These are phyloP conservation scores for Pseudogymnoascus sp. DNA, from an alignment of 2,329 filamentous ascomycete genomes.

Conservation along the genomic window DNA sequence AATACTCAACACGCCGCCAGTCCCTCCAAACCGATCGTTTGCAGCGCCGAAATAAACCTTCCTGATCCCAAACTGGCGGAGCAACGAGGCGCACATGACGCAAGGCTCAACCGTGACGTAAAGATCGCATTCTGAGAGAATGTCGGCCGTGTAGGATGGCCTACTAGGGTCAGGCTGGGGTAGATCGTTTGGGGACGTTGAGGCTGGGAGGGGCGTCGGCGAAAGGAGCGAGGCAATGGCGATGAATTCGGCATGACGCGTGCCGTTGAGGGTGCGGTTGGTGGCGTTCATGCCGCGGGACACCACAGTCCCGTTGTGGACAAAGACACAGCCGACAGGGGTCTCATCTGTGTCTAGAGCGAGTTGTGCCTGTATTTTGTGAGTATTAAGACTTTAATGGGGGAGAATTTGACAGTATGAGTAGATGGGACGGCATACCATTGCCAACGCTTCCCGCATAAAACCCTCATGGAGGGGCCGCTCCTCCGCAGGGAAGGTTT, in stretches of 20 bases:
- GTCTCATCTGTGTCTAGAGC: conserved; percentile 85
- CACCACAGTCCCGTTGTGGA: conserved; percentile 70
- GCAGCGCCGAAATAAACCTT: conserved; percentile 91
- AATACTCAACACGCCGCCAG: conserved; percentile 83
- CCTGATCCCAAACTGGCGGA: conserved; percentile 79
- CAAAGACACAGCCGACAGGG: conserved; percentile 91
- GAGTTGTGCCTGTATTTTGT: conserved; percentile 59
- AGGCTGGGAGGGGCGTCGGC: conserved; percentile 42
- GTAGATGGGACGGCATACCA: conserved; percentile 46
- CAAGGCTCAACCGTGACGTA: conserved; percentile 98
- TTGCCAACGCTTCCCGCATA: conserved; percentile 78
- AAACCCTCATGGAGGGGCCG: conserved; percentile 36
- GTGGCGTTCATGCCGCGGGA: conserved; percentile 95
- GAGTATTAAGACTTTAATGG: neutral
- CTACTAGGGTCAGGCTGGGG: conserved; percentile 28
- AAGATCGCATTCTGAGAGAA: conserved; percentile 65
- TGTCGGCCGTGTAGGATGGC: conserved; percentile 48
- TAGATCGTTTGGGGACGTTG: conserved; percentile 19
- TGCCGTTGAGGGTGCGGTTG: conserved; percentile 83
- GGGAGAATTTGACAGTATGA: conserved; percentile 7
- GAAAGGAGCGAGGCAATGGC: conserved; percentile 61
- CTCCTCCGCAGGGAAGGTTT: neutral
- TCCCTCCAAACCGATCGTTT: conserved; percentile 96
- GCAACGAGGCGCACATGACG: conserved; percentile 93
- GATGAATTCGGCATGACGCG: conserved; percentile 91